Evolutionary conservation across 768 basidiomycete species (phyloP).

Genomic region (Kondoa malvinella): DNA sequence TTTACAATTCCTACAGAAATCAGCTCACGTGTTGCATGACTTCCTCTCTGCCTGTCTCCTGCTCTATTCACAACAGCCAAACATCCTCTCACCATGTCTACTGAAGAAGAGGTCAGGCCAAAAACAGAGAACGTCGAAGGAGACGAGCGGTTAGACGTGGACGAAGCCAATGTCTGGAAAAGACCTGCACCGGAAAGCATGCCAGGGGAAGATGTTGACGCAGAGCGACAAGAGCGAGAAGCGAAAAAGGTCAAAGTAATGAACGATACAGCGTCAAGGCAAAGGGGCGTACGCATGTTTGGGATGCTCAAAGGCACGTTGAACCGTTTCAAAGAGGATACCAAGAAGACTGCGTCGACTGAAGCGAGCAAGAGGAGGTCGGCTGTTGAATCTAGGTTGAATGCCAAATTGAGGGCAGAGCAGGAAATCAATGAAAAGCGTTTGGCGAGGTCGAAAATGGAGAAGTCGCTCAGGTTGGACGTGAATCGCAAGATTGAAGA

Average conservation of each 20-base stretch:
- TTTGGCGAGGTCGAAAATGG: constrained; percentile 9
- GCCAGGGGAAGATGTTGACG: background rate
- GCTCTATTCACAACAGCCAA: too few species aligned
- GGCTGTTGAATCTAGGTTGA: constrained; percentile 22
- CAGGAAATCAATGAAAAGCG: constrained; percentile 11
- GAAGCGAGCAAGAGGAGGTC: constrained; percentile 11
- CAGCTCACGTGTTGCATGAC: too few species aligned
- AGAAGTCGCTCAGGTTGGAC: constrained; percentile 13
- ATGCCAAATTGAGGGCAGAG: constrained; percentile 18
- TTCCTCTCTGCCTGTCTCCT: too few species aligned
- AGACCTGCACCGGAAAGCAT: background rate
- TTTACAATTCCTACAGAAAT: too few species aligned
- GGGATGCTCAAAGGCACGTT: constrained; percentile 16
- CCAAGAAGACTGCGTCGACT: constrained; percentile 11
- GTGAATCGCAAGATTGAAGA: constrained; percentile 22
- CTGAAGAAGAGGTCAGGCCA: too few species aligned
- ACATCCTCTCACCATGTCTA: too few species aligned
- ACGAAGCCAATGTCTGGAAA: background rate
- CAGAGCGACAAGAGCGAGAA: background rate
- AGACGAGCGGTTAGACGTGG: too few species aligned
- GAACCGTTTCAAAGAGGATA: constrained; percentile 17
- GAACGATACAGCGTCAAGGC: background rate
- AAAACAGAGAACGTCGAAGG: too few species aligned
- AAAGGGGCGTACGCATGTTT: constrained; percentile 7
- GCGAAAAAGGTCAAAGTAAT: background rate